Evolutionary conservation across 495 filamentous ascomycete genomes (phyloP).

Genomic region (Aspergillus diversus): DNA sequence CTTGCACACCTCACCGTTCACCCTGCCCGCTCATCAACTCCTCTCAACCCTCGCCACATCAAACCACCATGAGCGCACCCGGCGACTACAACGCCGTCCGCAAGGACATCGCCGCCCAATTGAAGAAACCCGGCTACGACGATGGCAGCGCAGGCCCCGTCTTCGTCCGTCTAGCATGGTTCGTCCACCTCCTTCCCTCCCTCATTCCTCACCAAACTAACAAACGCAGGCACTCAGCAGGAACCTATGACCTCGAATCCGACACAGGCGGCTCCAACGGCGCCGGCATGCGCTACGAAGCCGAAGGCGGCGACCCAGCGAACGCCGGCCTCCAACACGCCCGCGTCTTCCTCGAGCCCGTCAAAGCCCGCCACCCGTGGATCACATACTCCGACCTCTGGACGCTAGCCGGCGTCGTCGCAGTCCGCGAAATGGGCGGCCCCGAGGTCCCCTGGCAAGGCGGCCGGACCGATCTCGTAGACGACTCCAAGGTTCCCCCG

Average conservation of each 20-base stretch:
- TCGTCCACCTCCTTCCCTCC: conserved; percentile 24
- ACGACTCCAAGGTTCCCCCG: conserved; percentile 59
- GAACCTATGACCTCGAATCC: conserved; percentile 60
- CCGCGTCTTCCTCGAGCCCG: conserved; percentile 62
- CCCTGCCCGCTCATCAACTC: conserved; percentile 1
- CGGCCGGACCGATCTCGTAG: conserved; percentile 61
- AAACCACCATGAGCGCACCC: conserved; percentile 45
- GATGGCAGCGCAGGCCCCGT: conserved; percentile 65
- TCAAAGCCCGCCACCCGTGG: conserved; percentile 61
- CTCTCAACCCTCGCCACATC: conserved; percentile 26
- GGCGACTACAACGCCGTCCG: conserved; percentile 57
- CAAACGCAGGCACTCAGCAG: conserved; percentile 55
- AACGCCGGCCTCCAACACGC: conserved; percentile 67
- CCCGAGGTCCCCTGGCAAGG: conserved; percentile 57
- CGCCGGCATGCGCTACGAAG: conserved; percentile 67
- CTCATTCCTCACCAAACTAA: not conserved
- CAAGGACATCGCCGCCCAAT: conserved; percentile 55
- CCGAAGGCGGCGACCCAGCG: conserved; percentile 64
- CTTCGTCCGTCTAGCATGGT: conserved; percentile 66
- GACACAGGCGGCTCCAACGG: conserved; percentile 67
- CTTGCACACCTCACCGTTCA: conserved; percentile 11
- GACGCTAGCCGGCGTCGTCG: conserved; percentile 63
- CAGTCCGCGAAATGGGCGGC: conserved; percentile 61
- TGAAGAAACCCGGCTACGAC: conserved; percentile 64
- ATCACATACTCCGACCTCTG: conserved; percentile 67